phyloP scores from a whole-genome alignment of 2,329 filamentous ascomycete genomes.

The Xylariomycetidae sp. region DNA sequence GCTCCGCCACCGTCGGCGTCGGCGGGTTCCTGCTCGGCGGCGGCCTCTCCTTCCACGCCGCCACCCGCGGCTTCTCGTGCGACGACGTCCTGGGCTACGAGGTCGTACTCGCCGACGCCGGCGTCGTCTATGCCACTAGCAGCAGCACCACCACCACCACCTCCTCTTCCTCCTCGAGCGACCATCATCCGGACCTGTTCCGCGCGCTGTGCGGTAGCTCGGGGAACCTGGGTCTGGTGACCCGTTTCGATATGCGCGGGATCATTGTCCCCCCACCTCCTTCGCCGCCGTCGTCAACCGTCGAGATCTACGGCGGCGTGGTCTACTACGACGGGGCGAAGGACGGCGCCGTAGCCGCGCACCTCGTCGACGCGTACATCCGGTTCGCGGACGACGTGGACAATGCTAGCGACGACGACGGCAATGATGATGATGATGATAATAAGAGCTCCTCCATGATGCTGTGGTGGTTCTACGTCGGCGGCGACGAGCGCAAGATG shows the following conservation, averaged over 20 bases:
- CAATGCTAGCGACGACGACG: too few relatives aligned
- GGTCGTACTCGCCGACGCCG: slow-evolving; percentile 37
- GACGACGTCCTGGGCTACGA: slow-evolving; percentile 36
- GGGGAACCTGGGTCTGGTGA: slow-evolving; percentile 33
- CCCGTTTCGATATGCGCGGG: slow-evolving; percentile 15
- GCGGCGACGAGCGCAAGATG: too few relatives aligned
- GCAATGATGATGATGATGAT: too few relatives aligned
- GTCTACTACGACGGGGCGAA: too few relatives aligned
- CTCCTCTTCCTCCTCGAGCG: too few relatives aligned
- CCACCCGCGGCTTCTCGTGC: slow-evolving; percentile 32
- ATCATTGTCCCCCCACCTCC: background rate
- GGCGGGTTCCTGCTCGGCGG: slow-evolving; percentile 24
- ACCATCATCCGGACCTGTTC: too few relatives aligned
- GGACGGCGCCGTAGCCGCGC: too few relatives aligned
- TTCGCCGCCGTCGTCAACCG: background rate
- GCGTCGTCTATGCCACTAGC: slow-evolving; percentile 32
- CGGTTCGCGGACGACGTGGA: too few relatives aligned
- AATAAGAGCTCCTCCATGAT: too few relatives aligned
- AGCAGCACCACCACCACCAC: slow-evolving; percentile 23
- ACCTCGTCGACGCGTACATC: too few relatives aligned
- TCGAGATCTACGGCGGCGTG: background rate
- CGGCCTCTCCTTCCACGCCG: slow-evolving; percentile 23
- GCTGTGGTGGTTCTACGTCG: too few relatives aligned
- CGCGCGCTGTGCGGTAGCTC: slow-evolving; percentile 37
- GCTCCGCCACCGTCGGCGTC: slow-evolving; percentile 22